Conservation (phyloP, 2,329 filamentous ascomycete genomes). For the Tolypocladium nubicola region DNA sequence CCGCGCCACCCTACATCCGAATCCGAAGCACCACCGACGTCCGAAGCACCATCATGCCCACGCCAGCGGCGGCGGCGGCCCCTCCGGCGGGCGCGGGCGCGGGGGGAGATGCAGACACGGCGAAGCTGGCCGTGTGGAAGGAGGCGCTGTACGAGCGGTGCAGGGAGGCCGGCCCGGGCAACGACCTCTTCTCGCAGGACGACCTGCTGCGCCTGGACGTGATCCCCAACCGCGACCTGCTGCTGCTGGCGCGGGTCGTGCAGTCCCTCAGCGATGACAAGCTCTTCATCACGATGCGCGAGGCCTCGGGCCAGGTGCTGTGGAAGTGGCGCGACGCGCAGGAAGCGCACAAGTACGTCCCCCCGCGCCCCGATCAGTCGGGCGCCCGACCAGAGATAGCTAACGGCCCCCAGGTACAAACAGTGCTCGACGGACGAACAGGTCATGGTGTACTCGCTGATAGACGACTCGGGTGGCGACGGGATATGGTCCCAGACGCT, state of each 20-base stretch:
- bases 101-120: constrained; percentile 20
- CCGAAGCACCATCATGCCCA: constrained; percentile 13
- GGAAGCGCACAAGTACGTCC: constrained; percentile 49
- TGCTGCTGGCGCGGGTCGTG: constrained; percentile 43
- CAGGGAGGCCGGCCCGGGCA: constrained; percentile 34
- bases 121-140: constrained; percentile 42
- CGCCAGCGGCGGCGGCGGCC: constrained; percentile 12
- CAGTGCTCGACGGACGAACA: constrained; percentile 59
- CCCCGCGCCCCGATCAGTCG: not conserved
- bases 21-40: not conserved
- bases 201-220: constrained; percentile 47
- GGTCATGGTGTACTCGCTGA: constrained; percentile 75
- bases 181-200: constrained; percentile 44
- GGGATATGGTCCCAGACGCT: constrained; percentile 89
- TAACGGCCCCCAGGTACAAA: constrained; percentile 36
- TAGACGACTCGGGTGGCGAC: constrained; percentile 74
- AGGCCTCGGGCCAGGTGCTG: constrained; percentile 26
- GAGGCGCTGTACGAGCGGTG: constrained; percentile 46
- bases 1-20: not conserved
- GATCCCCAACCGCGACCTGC: constrained; percentile 44
- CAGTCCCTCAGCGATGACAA: constrained; percentile 50
- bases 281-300: constrained; percentile 39
- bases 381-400: not conserved
- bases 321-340: constrained; percentile 50
- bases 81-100: constrained; percentile 11